Conservation (phyloP, 2,329 filamentous ascomycete species). For the Pseudocercospora pini-densiflorae region DNA sequence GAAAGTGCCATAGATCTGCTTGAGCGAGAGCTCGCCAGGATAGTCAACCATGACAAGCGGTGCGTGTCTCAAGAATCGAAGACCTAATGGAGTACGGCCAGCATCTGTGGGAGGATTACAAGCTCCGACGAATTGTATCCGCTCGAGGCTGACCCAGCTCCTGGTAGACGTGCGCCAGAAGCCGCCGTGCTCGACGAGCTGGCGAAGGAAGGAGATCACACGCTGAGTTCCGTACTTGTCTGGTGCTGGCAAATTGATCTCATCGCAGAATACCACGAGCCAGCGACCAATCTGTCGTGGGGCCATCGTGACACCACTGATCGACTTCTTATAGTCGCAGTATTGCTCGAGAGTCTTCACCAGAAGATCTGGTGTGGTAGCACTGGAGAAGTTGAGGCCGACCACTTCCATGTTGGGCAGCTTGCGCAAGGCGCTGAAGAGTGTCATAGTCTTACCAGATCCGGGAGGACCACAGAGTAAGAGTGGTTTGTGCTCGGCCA, state of each 20-base stretch:
- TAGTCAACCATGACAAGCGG: constrained; percentile 99
- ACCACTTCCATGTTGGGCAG: constrained; percentile 99
- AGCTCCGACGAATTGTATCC: constrained; percentile 98
- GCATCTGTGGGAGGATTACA: constrained; percentile 98
- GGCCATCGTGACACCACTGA: constrained; percentile 93
- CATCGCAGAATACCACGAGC: constrained; percentile 98
- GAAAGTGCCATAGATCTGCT: constrained; percentile 99
- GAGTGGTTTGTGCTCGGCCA: constrained; percentile 97
- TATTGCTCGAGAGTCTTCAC: constrained; percentile 99
- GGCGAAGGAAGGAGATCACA: constrained; percentile 94
- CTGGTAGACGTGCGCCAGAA: constrained; percentile 99
- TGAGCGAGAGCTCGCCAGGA: constrained; percentile 89
- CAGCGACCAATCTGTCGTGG: constrained; percentile 96
- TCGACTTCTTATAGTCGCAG: constrained; percentile 98
- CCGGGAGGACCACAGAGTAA: constrained; percentile 95
- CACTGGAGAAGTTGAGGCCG: constrained; percentile 98
- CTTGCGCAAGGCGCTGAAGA: constrained; percentile 96
- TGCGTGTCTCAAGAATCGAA: constrained; percentile 92
- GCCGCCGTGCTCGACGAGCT: constrained; percentile 97
- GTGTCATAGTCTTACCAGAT: constrained; percentile 99
- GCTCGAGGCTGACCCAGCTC: constrained; percentile 95
- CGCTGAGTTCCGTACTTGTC: constrained; percentile 98
- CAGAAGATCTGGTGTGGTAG: constrained; percentile 94
- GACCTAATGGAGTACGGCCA: constrained; percentile 90
- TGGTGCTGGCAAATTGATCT: constrained; percentile 97